phyloP scores from a whole-genome alignment of 306 rosid species.

The Alnus rubra region DNA sequence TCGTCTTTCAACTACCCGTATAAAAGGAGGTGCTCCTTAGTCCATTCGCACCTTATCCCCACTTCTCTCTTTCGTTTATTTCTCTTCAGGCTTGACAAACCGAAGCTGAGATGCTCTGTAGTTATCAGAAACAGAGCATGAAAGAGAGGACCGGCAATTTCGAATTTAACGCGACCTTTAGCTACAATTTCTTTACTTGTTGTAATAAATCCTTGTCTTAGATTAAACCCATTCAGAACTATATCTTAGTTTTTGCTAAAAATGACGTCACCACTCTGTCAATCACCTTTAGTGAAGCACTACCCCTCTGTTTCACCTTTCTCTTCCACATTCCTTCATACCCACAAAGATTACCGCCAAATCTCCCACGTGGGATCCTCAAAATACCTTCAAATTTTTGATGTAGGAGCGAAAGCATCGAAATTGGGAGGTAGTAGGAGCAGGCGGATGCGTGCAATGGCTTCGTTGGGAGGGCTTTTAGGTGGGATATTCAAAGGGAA shows the following conservation, averaged over 20 bases:
- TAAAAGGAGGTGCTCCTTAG: not conserved
- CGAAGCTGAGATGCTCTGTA: not conserved
- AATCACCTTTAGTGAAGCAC: conserved; percentile 38
- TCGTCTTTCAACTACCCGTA: not conserved
- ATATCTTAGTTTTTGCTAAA: conserved; percentile 4
- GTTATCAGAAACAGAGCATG: conserved; percentile 5
- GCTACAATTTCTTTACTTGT: conserved; percentile 1
- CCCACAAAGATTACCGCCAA: conserved; percentile 15
- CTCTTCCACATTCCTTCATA: conserved; percentile 31
- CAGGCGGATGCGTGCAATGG: conserved; percentile 39
- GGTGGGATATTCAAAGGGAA: conserved; percentile 81
- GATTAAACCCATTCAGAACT: conserved; percentile 4
- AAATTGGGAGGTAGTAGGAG: conserved; percentile 10
- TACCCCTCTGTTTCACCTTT: conserved; percentile 43
- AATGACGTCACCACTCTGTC: conserved; percentile 56
- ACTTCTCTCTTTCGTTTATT: not conserved
- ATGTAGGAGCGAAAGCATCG: conserved; percentile 32
- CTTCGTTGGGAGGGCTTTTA: conserved; percentile 81
- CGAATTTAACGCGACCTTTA: conserved; percentile 11
- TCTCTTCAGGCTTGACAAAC: not conserved
- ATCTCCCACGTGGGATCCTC: conserved; percentile 41
- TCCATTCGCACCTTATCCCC: not conserved
- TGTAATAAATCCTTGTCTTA: not conserved
- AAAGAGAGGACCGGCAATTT: not conserved
- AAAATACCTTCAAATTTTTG: conserved; percentile 27